These are phyloP conservation scores for Physcomitrium patens DNA, from an alignment of 225 moss, liverwort and hornwort species.

Conservation along the genomic window DNA sequence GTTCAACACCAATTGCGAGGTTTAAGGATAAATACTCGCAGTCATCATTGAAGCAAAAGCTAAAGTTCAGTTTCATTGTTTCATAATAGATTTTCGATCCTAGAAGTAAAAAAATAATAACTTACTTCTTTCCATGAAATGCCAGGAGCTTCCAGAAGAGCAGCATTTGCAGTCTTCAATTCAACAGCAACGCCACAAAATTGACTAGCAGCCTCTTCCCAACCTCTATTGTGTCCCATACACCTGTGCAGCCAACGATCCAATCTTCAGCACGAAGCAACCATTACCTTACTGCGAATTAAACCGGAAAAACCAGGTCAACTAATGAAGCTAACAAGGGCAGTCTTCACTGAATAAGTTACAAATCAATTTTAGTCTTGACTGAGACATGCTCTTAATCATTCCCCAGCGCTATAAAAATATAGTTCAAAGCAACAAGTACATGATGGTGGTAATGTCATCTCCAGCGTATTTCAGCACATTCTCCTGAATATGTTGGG, in stretches of 20 bases:
- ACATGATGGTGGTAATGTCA: conserved; percentile 90
- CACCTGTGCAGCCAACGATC: conserved; percentile 66
- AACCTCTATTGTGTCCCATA: conserved; percentile 98
- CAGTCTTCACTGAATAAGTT: conserved; percentile 12
- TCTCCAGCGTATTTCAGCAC: conserved; percentile 78
- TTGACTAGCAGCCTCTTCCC: conserved; percentile 97
- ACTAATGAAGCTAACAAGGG: conserved; percentile 5
- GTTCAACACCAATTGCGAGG: not conserved
- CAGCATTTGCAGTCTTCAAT: conserved; percentile 95
- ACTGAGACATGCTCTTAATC: not conserved
- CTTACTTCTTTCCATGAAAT: conserved; percentile 93
- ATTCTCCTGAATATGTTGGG: conserved; percentile 87
- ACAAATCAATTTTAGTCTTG: not conserved
- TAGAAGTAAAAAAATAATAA: not conserved
- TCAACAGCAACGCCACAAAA: conserved; percentile 83
- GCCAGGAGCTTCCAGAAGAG: conserved; percentile 87
- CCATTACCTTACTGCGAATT: conserved; percentile 3
- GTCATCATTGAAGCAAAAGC: no score
- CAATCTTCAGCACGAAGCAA: conserved; percentile 8
- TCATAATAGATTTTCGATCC: not conserved
- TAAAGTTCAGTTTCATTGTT: not conserved
- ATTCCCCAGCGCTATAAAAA: conserved; percentile 10
- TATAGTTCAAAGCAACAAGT: conserved; percentile 33
- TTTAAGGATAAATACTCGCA: no score
- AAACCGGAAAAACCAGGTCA: not conserved